Evolutionary conservation across 129 eudicot species (phyloP).

Genomic region (Arctium minus): DNA sequence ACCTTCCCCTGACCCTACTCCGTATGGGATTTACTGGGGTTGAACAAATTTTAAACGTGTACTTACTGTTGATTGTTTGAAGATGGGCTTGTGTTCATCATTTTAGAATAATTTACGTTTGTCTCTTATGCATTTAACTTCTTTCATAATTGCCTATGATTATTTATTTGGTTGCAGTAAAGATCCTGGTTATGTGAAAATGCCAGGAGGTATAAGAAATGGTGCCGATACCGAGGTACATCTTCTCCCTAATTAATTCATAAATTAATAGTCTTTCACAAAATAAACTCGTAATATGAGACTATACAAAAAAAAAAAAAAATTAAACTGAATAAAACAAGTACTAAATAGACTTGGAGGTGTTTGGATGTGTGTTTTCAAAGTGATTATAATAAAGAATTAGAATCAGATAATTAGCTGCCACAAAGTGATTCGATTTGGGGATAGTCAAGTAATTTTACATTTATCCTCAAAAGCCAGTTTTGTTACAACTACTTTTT

Average conservation of each 20-base stretch:
- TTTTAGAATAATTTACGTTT: background rate
- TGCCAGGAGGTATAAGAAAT: conserved; percentile 26
- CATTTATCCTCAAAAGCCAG: background rate
- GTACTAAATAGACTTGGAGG: background rate
- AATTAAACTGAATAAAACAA: background rate
- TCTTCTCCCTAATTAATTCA: background rate
- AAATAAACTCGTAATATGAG: too few relatives aligned
- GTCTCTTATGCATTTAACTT: background rate
- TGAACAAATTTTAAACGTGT: background rate
- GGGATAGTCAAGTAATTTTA: background rate
- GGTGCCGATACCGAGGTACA: conserved; percentile 58
- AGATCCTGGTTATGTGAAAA: conserved; percentile 83
- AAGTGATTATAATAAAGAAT: background rate
- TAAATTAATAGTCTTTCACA: conserved; percentile 1
- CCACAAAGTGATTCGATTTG: background rate
- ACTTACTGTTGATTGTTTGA: background rate
- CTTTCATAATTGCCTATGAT: conserved; percentile 8
- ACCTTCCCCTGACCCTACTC: too few relatives aligned
- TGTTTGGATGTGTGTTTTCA: background rate
- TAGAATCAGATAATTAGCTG: background rate
- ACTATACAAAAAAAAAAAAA: background rate
- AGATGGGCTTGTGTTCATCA: too few relatives aligned
- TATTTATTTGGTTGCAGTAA: conserved; percentile 51
- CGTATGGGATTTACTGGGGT: too few relatives aligned
- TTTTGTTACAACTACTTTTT: too few relatives aligned